Evolutionary conservation across 129 eudicot genomes (phyloP), one percentile per base, ranked within the genome.

Genomic region (Dittrichia graveolens): DNA sequence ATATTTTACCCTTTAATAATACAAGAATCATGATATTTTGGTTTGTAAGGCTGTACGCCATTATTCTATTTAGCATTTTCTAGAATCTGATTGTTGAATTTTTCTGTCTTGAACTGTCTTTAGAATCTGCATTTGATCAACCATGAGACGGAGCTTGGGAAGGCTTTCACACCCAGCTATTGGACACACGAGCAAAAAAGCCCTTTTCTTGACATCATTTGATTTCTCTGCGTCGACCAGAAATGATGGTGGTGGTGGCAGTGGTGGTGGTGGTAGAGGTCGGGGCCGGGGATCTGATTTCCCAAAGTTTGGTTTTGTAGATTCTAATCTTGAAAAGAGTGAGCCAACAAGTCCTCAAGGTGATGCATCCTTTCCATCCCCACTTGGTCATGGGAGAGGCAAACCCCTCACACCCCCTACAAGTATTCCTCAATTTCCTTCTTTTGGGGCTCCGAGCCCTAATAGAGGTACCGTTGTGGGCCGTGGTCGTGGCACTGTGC

Each of bases 371-470:
- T 68, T 53, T 7, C 62, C 56, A 31, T 3, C 79, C 47, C 67
- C 83, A n/a, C 54, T 62, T 0, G 97, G 97, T 67, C 95, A 81
- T 65, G 91, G 92, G 44, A 78, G 88, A 64, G 91, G 94, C 41
- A 69, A 73, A 43, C 85, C 87, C 48, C 55, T 70, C 12, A 39
- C 82, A 46, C 67, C 89, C 0, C 15, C 82, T 43, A 74, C 81
- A 35, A 49, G 10, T 24, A 35, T 52, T 14, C 84, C 88, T 2
- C 65, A 67, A 41, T 79, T 68, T 74, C 58, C 83, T 11, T 35
- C 83, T 49, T 13, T 46, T 60, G 14, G 10, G 12, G 54, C 66
- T 46, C 65, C 72, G 24, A 42, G 31, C 43, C 50, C n/a, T 49
- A 18, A 58, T 53, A 42, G 47, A 7, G 76, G 79, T 12, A 10